phyloP scores from a whole-genome alignment of 1,139 yeast species.

The Hanseniaspora sp. region DNA sequence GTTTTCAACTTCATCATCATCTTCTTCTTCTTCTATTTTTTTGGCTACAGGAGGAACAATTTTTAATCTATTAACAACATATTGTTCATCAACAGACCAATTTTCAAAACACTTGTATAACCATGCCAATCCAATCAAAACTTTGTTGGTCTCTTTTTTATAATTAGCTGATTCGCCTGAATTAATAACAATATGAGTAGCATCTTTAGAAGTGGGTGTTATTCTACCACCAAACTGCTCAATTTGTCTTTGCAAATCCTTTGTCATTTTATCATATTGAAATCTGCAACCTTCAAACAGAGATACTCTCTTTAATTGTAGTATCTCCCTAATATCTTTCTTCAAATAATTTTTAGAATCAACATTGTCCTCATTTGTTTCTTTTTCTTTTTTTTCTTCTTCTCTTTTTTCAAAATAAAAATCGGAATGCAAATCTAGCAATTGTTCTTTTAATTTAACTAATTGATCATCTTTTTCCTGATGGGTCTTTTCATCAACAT shows the following conservation, averaged over 20 bases:
- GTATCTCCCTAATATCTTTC: slow-evolving; percentile 14
- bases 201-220: slow-evolving; percentile 5
- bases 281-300: slow-evolving; percentile 9
- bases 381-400: background rate
- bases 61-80: slow-evolving; percentile 18
- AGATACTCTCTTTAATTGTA: slow-evolving; percentile 7
- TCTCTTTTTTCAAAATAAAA: background rate
- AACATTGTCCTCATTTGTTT: slow-evolving; percentile 26
- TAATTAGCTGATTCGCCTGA: slow-evolving; percentile 17
- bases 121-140: background rate
- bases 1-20: slow-evolving; percentile 20
- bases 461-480: slow-evolving; percentile 20
- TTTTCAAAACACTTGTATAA: slow-evolving; percentile 18
- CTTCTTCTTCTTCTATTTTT: slow-evolving; percentile 19
- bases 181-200: slow-evolving; percentile 5
- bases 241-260: slow-evolving; percentile 11
- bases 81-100: slow-evolving; percentile 21
- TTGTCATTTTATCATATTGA: slow-evolving; percentile 7
- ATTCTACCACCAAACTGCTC: slow-evolving; percentile 13
- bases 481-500: slow-evolving; percentile 28
- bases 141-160: background rate
- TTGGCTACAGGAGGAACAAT: slow-evolving; percentile 10
- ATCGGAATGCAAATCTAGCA: background rate
- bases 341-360: background rate
- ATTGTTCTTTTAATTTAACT: background rate